phyloP scores from a whole-genome alignment of 2,329 filamentous ascomycete genomes.

The Phaeosphaeria sp. region DNA sequence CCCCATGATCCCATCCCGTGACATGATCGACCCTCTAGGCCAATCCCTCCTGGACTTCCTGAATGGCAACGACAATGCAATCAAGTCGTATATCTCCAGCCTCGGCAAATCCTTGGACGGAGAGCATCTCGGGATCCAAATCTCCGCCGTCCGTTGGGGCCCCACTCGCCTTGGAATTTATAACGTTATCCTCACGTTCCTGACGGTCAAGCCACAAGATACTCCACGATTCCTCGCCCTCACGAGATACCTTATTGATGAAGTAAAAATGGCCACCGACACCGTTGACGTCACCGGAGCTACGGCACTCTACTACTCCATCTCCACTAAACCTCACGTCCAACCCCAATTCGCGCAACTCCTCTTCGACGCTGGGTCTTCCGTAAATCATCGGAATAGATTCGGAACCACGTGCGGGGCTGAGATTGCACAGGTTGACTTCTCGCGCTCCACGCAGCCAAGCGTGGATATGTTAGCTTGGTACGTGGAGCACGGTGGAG shows the following conservation, averaged over 20 bases:
- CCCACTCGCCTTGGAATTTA: constrained; percentile 17
- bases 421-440: constrained; percentile 20
- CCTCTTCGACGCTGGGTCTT: constrained; percentile 20
- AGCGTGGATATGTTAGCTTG: constrained; percentile 23
- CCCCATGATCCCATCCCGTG: constrained; percentile 14
- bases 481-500: constrained; percentile 24
- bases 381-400: constrained; percentile 18
- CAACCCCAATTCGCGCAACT: constrained; percentile 20
- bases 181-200: constrained; percentile 14
- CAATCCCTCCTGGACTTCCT: constrained; percentile 10
- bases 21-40: constrained; percentile 18
- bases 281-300: constrained; percentile 17
- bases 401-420: constrained; percentile 14
- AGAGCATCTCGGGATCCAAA: constrained; percentile 11
- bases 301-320: constrained; percentile 21
- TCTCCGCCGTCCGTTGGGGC: constrained; percentile 20
- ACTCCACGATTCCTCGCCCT: constrained; percentile 8
- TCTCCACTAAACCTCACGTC: constrained; percentile 21
- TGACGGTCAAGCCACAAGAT: constrained; percentile 8
- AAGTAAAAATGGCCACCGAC: constrained; percentile 16
- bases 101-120: not conserved
- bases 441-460: constrained; percentile 12
- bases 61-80: constrained; percentile 2
- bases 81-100: constrained; percentile 4
- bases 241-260: constrained; percentile 14